Base-by-base conservation (phyloP, 75 land plant genomes). In the Sequoiadendron giganteum region DNA sequence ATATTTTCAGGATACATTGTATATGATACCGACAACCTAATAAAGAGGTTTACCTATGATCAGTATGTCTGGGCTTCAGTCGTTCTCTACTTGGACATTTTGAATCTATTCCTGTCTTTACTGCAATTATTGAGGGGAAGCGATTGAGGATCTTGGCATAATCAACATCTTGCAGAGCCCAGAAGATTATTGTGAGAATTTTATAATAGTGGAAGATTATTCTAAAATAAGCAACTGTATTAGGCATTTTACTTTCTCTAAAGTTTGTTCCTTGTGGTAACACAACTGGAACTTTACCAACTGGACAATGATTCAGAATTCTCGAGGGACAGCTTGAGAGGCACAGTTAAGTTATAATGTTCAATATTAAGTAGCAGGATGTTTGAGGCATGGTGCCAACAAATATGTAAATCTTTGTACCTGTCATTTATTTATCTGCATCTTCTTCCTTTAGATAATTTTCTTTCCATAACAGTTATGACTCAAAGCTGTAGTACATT, bases 11-110 rank as follows among this genome's bases (percentile, higher is more conserved):
- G 90, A 19, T 97, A 95, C 88, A 94, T 97, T 80, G 95, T 97
- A 3, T 97, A 94, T 85, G 99, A 97, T 90, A 97, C 98, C 16
- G 95, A 94, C 88, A 94, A 96, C 78, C 87, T 97, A 87, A 97
- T 97, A 87, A 97, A 96, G 92, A 93, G 98, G 21, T 94, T 88
- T 92, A 94, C 91, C 76, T 95, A 95, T 83, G 99, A 97, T 84
- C 94, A 96, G 54, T 96, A 96, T 89, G 90, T 97, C 19, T 94
- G 95, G 99, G 99, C 99, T 14, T 95, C 99, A 5, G 95, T 95
- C 5, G 94, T 93, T 45, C 96, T 97, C n/a, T 97, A 97, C 86
- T 88, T 97, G 86, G 99, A 97, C 88, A 91, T 97, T 85, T 90
- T 97, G 88, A 97, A 97, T 88, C 88, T 97, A 78, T 97, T 97